Conservation (phyloP, 1,284 basidiomycete genomes). For the Ceratobasidium sp. region DNA sequence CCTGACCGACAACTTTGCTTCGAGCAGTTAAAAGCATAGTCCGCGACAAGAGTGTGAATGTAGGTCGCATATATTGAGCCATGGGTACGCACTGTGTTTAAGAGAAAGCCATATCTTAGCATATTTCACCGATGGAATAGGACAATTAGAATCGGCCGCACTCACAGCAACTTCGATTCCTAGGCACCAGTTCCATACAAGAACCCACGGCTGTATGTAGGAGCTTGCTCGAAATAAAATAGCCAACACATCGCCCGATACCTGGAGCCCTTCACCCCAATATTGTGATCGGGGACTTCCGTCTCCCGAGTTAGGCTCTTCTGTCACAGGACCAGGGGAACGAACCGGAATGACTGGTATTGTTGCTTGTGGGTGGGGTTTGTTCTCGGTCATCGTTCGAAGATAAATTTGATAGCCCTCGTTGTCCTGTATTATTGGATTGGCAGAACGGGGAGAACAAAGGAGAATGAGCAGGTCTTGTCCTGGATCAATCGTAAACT, state of each 20-base stretch:
- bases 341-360: too few species aligned
- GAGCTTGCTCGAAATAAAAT: too few species aligned
- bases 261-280: too few species aligned
- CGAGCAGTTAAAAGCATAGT: neutral
- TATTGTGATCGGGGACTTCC: too few species aligned
- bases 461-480: conserved; percentile 20
- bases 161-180: conserved; percentile 7
- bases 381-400: conserved; percentile 8
- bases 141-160: neutral
- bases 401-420: conserved; percentile 7
- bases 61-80: neutral
- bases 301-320: too few species aligned
- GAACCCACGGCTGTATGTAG: too few species aligned
- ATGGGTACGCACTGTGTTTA: neutral
- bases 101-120: too few species aligned
- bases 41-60: conserved; percentile 8
- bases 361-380: conserved; percentile 2
- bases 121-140: too few species aligned
- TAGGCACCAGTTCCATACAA: conserved; percentile 18
- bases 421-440: neutral
- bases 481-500: conserved; percentile 11
- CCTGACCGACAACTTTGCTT: neutral
- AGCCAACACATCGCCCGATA: too few species aligned
- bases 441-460: neutral
- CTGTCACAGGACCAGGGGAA: too few species aligned